phyloP scores from a whole-genome alignment of 768 basidiomycete species.

The Calocera viscosa region DNA sequence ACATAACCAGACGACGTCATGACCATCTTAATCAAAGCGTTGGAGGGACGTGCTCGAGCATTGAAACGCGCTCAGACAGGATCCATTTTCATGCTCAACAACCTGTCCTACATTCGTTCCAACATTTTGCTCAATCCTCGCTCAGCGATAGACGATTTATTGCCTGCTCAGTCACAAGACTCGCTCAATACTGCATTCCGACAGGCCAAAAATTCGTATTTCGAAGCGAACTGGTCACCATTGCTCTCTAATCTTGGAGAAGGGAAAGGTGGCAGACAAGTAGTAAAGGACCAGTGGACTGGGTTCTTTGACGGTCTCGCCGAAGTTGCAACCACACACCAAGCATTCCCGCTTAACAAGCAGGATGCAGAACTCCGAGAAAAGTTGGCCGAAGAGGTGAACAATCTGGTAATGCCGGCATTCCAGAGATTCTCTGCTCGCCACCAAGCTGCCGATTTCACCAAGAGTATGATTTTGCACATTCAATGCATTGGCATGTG shows the following conservation, averaged over 20 bases:
- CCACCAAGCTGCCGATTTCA: slow-evolving; percentile 69
- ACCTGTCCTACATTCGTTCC: slow-evolving; percentile 54
- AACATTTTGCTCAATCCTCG: slow-evolving; percentile 44
- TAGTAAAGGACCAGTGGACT: slow-evolving; percentile 71
- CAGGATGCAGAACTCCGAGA: slow-evolving; percentile 52
- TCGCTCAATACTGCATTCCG: slow-evolving; percentile 56
- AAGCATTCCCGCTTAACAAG: slow-evolving; percentile 52
- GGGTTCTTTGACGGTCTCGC: slow-evolving; percentile 71
- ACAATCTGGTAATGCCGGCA: slow-evolving; percentile 62
- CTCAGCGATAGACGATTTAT: slow-evolving; percentile 36
- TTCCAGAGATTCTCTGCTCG: slow-evolving; percentile 63
- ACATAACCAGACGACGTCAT: slow-evolving; percentile 59
- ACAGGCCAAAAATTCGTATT: slow-evolving; percentile 72
- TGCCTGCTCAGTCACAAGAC: slow-evolving; percentile 52
- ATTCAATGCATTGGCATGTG: slow-evolving; percentile 15
- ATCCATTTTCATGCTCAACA: slow-evolving; percentile 70
- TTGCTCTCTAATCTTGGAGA: slow-evolving; percentile 51
- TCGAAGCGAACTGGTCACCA: slow-evolving; percentile 69
- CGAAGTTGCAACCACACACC: slow-evolving; percentile 65
- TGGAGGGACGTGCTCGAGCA: slow-evolving; percentile 35
- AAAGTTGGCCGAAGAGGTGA: slow-evolving; percentile 56
- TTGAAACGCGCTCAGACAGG: slow-evolving; percentile 40
- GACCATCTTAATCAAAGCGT: slow-evolving; percentile 45
- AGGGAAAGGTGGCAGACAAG: slow-evolving; percentile 44
- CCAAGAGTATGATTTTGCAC: slow-evolving; percentile 47